phyloP scores from a whole-genome alignment of 1,284 basidiomycete genomes.

The Erythrobasidium hasegawianum region DNA sequence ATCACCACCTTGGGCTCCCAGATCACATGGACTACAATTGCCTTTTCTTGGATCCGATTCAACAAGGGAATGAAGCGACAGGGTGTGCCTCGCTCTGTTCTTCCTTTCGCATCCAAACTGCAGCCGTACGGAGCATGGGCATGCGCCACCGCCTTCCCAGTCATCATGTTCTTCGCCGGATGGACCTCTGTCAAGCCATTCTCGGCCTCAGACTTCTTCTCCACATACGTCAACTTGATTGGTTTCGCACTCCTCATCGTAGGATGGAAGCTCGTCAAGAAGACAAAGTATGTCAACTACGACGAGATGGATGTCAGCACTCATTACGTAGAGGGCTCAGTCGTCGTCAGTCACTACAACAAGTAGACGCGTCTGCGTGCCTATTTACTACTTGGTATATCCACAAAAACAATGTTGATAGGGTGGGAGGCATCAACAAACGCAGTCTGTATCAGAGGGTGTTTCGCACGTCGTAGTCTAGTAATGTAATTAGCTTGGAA shows the following conservation, averaged over 20 bases:
- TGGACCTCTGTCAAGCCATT: slow-evolving; percentile 28
- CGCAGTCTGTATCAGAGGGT: too few species aligned
- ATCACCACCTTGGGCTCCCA: slow-evolving; percentile 58
- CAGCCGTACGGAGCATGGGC: slow-evolving; percentile 45
- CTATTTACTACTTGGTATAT: too few species aligned
- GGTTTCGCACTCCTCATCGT: slow-evolving; percentile 67
- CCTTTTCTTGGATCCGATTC: slow-evolving; percentile 46
- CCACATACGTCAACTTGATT: slow-evolving; percentile 70
- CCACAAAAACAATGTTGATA: too few species aligned
- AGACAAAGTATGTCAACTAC: slow-evolving; percentile 54
- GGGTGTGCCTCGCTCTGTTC: slow-evolving; percentile 40
- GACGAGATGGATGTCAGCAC: slow-evolving; percentile 74
- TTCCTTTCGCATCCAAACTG: slow-evolving; percentile 45
- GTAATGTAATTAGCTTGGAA: too few species aligned
- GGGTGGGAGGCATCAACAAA: too few species aligned
- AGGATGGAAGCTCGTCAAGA: slow-evolving; percentile 57
- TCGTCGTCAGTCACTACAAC: slow-evolving; percentile 4
- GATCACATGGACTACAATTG: slow-evolving; percentile 68
- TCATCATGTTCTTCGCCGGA: slow-evolving; percentile 41
- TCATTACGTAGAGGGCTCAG: slow-evolving; percentile 46
- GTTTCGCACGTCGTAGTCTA: too few species aligned
- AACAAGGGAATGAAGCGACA: slow-evolving; percentile 47
- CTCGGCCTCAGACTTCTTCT: slow-evolving; percentile 51
- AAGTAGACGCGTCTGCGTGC: too few species aligned
- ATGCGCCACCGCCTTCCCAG: slow-evolving; percentile 36